These are phyloP conservation scores for Termitomyces sp. DNA, from an alignment of 768 basidiomycete species.

Conservation along the genomic window DNA sequence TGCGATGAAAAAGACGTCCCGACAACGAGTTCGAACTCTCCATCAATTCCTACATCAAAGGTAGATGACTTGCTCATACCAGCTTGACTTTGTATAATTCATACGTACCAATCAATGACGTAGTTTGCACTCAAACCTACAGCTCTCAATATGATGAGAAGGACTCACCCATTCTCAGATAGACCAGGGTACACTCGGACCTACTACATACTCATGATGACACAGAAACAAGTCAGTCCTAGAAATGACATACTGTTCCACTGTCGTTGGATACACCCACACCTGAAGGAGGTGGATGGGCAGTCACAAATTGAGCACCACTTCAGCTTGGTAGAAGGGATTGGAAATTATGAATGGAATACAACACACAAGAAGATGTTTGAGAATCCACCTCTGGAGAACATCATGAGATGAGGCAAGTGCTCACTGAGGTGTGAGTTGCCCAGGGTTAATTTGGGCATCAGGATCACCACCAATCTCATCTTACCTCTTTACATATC, in stretches of 20 bases:
- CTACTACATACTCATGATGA: constrained; percentile 15
- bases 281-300: constrained; percentile 31
- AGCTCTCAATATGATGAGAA: background rate
- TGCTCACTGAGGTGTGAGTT: too few species aligned
- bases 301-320: constrained; percentile 33
- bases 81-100: background rate
- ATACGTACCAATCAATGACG: constrained; percentile 30
- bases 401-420: constrained; percentile 20
- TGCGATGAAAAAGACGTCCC: constrained; percentile 49
- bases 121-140: constrained; percentile 27
- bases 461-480: too few species aligned
- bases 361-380: constrained; percentile 30
- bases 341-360: background rate
- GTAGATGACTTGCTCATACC: background rate
- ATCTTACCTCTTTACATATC: too few species aligned
- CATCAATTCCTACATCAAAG: constrained; percentile 25
- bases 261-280: constrained; percentile 39
- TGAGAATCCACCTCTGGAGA: constrained; percentile 48
- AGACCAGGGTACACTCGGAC: constrained; percentile 44
- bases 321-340: constrained; percentile 32
- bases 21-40: constrained; percentile 32
- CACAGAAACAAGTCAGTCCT: background rate
- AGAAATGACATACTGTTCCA: constrained; percentile 22
- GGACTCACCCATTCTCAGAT: constrained; percentile 36
- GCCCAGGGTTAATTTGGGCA: too few species aligned